phyloP scores from a whole-genome alignment of 2,329 filamentous ascomycete genomes.

The Neofusicoccum umdonicola region DNA sequence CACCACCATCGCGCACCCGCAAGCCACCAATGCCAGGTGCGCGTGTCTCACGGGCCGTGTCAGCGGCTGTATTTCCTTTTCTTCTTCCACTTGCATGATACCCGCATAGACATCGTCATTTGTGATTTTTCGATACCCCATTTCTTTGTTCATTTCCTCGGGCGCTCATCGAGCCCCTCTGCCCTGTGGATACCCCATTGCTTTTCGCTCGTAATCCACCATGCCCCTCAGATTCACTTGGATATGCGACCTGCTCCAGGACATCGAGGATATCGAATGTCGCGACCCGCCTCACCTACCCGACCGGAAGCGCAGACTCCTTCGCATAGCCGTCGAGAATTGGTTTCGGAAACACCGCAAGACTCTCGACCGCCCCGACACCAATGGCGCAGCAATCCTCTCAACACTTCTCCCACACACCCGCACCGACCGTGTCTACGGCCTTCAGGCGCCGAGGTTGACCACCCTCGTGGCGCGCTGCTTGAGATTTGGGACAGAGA shows the following conservation, averaged over 20 bases:
- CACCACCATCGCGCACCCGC: not conserved
- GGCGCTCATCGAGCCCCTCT: constrained; percentile 7
- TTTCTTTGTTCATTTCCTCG: not conserved
- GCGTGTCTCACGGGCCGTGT: not conserved
- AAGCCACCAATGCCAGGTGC: not conserved
- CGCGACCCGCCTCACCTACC: constrained; percentile 41
- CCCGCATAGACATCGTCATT: not conserved
- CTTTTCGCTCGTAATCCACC: not conserved
- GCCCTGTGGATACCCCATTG: constrained; percentile 16
- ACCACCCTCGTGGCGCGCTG: constrained; percentile 66
- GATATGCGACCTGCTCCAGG: constrained; percentile 72
- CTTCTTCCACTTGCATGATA: constrained; percentile 7
- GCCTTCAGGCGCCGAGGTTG: constrained; percentile 61
- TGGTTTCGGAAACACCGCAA: constrained; percentile 70
- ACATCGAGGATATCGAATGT: constrained; percentile 54
- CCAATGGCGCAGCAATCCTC: constrained; percentile 63
- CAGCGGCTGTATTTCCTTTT: not conserved
- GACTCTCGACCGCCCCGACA: constrained; percentile 56
- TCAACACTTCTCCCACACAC: constrained; percentile 75
- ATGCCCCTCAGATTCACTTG: constrained; percentile 69
- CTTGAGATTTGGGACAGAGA: constrained; percentile 62
- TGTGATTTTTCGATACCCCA: not conserved
- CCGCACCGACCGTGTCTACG: constrained; percentile 75
- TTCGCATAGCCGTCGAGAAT: constrained; percentile 45
- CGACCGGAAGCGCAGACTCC: constrained; percentile 26